Evolutionary conservation across 1,139 yeast species (phyloP), one percentile per base, ranked within the genome.

Genomic region (Magnusiomyces paraingens): DNA sequence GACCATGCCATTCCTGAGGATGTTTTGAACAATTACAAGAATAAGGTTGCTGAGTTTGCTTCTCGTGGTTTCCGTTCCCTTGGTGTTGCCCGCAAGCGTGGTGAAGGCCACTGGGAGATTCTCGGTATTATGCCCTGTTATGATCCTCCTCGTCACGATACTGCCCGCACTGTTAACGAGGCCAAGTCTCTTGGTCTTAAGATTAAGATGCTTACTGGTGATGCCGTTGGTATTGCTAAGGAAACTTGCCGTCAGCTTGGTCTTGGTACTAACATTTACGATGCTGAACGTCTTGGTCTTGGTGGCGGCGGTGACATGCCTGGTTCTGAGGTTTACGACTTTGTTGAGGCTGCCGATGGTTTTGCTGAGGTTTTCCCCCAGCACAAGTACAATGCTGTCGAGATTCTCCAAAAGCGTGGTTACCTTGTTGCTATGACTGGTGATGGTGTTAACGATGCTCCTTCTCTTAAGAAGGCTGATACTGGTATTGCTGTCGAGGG

Each of bases 401-500:
- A 83, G 74, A 83, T 83, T 67, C 80, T 83, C 69, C 88, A 83
- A 75, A 79, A 81, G 65, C 81, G 88, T 74, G 88, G 88, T 68
- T 82, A 82, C 79, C 78, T 83, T 71, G 86, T 83, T 69, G 88
- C 88, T 71, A 83, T 83, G 88, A 83, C 88, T 73, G 88, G 88
- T 78, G 88, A 83, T 69, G 88, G 88, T 78, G 88, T 83, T 65
- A 83, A 83, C 74, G 88, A 83, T 72, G 88, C 88, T 62, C 88
- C 88, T 66, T 83, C 88, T 54, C 78, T 83, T 72, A 83, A 83
- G 81, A 83, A 83, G 78, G 86, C 88, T 66, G 88, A 83, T 73
- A 82, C 87, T 66, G 88, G 88, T 78, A 83, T 83, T 74, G 88
- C 88, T 64, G 88, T 83, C 69, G 88, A 83, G 74, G 88, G 88